A percentile compares a stretch with the other conserved stretches of the same genome.
These are phyloP conservation scores for Nidula niveotomentosa DNA, from an alignment of 1,284 basidiomycete species.

Conservation along the genomic window DNA sequence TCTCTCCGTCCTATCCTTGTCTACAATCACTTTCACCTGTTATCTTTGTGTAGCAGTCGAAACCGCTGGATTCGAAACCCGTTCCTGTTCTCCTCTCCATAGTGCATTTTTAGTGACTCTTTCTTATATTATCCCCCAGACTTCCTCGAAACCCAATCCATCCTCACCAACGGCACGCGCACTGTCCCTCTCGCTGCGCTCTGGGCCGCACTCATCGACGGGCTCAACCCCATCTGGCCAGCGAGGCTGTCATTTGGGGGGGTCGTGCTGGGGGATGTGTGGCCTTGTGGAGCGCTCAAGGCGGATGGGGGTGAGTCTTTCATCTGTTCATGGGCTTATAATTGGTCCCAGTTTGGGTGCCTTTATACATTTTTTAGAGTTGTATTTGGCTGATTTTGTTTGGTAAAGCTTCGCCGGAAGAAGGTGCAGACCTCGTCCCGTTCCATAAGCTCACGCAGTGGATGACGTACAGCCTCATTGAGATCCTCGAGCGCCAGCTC, in stretches of 20 bases:
- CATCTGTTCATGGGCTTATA: too few relatives aligned
- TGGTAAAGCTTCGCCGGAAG: conserved; percentile 11
- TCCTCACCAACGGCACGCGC: conserved; percentile 31
- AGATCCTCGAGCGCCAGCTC: conserved; percentile 77
- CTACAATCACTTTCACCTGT: too few relatives aligned
- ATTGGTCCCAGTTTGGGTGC: too few relatives aligned
- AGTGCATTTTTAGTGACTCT: too few relatives aligned
- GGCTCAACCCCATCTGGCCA: conserved; percentile 90
- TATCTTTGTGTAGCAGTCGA: too few relatives aligned
- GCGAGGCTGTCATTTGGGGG: conserved; percentile 68
- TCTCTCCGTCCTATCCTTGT: too few relatives aligned
- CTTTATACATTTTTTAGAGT: too few relatives aligned
- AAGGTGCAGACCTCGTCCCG: conserved; percentile 77
- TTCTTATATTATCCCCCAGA: conserved; percentile 39
- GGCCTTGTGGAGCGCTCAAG: conserved; percentile 67
- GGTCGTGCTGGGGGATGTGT: conserved; percentile 84
- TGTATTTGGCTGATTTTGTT: too few relatives aligned
- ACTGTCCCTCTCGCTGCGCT: conserved; percentile 66
- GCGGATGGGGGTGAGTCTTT: not conserved
- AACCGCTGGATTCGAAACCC: too few relatives aligned
- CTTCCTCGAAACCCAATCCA: conserved; percentile 64
- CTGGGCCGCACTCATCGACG: conserved; percentile 83
- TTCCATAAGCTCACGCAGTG: conserved; percentile 97
- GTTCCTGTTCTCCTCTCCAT: too few relatives aligned
- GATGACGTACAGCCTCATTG: conserved; percentile 87